Base-by-base conservation (phyloP, 2,329 filamentous ascomycete genomes). In the Fusarium nygamai region DNA sequence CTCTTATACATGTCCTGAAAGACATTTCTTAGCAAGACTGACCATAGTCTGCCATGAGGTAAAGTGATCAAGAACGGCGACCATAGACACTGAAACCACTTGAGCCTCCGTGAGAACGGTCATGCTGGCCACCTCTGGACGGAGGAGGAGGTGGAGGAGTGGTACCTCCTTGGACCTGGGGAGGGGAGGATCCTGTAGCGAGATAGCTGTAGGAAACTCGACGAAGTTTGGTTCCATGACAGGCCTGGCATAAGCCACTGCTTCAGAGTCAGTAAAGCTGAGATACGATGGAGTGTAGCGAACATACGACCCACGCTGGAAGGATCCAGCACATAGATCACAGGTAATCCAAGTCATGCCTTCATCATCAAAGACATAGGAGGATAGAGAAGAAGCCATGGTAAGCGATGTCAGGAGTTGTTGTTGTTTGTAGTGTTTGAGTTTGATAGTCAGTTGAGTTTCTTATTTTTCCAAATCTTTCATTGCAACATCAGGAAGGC, bases 301-400 rank as follows among this genome's bases (percentile, higher is more conserved):
- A 33, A 69, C 76, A 24, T 56, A 78, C 76, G 62, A 64, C 39
- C 58, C 53, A 19, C 76, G 72, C 31, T 74, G 70, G 39, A 78
- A 78, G 8, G 76, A 78, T 22, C 76, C 76, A 20, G 65, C 69
- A 63, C 76, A 78, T 22, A 76, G 44, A 63, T 78, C 73, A 39
- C 76, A 78, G 14, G 76, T 78, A 51, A 78, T 77, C 75, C 71
- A 77, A 22, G 75, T 77, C 75, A 77, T 77, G 47, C 69, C 69
- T 44, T 77, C 41, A 19, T 77, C 73, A 54, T 77, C 75, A 61
- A 77, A 77, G 53, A 67, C 60, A 38, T 77, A 77, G 3, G 60
- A 54, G 36, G 71, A 71, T 22, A 73, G 41, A 20, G 69, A 56
- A 10, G 64, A 67, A 27, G 56, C 54, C 75, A 77, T 77, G 24